phyloP scores from a whole-genome alignment of 163 green algal genomes.

The Smithsoniella earleae region DNA sequence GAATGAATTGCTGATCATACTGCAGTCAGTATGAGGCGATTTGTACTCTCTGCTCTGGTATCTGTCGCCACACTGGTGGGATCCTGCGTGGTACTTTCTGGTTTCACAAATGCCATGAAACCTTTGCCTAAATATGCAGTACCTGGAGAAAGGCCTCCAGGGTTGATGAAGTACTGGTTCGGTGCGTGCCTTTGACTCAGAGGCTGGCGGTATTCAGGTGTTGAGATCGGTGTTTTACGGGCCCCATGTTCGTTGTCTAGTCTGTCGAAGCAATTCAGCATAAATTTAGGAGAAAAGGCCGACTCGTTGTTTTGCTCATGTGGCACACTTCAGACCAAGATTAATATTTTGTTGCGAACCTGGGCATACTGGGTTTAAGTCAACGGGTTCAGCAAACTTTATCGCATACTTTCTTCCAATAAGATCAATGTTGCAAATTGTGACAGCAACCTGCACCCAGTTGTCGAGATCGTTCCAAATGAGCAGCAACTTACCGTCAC shows the following conservation, averaged over 20 bases:
- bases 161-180: neutral
- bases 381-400: no score
- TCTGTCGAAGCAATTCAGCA: neutral
- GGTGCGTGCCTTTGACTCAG: neutral
- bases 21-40: no score
- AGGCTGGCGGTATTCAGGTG: neutral
- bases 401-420: no score
- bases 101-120: no score
- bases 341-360: conserved; percentile 3
- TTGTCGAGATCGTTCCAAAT: neutral
- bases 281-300: neutral
- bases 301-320: neutral
- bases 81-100: neutral
- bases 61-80: neutral
- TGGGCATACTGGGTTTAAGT: no score
- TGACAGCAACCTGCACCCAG: no score
- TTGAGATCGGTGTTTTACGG: no score
- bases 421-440: no score
- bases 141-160: neutral
- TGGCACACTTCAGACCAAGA: neutral
- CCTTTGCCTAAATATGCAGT: neutral
- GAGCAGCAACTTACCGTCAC: neutral
- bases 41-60: no score
- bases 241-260: no score
- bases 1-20: no score